Conservation (phyloP, 2,329 filamentous ascomycete species). For the Nigrospora sphaerica region DNA sequence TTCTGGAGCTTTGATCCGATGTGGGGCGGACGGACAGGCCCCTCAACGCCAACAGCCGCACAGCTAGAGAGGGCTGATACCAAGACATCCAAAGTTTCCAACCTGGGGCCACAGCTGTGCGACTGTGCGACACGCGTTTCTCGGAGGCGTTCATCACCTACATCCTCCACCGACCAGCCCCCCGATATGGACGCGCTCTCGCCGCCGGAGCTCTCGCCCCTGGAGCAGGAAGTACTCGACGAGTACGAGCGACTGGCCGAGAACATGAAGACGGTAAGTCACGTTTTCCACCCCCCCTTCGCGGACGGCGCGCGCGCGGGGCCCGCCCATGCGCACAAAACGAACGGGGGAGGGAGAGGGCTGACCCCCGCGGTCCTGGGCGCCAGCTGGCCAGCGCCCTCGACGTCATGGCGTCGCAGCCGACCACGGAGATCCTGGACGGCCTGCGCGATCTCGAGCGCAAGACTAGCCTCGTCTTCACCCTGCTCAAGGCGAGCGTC, state of each 20-base stretch:
- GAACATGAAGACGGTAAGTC: constrained; percentile 79
- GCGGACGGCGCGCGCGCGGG: background rate
- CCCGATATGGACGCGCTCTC: constrained; percentile 10
- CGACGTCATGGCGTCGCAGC: constrained; percentile 58
- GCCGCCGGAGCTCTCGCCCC: constrained; percentile 58
- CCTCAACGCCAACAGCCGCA: too few species aligned
- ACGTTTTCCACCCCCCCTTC: background rate
- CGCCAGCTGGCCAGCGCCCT: constrained; percentile 52
- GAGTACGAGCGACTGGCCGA: constrained; percentile 83
- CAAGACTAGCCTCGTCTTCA: constrained; percentile 93
- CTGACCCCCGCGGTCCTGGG: background rate
- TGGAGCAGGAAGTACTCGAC: constrained; percentile 91
- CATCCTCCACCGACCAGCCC: background rate
- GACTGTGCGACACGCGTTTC: too few species aligned
- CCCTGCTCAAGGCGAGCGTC: constrained; percentile 92
- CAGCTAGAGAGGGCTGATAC: too few species aligned
- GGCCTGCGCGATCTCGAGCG: constrained; percentile 81
- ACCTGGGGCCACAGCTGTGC: too few species aligned
- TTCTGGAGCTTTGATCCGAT: too few species aligned
- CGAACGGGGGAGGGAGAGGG: background rate
- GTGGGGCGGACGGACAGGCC: too few species aligned
- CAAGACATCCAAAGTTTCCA: too few species aligned
- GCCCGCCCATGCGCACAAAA: background rate
- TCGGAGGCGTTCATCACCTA: too few species aligned
- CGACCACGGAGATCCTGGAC: constrained; percentile 78